These are phyloP conservation scores for Lachancea waltii DNA, from an alignment of 805 yeast genomes.

Conservation along the genomic window DNA sequence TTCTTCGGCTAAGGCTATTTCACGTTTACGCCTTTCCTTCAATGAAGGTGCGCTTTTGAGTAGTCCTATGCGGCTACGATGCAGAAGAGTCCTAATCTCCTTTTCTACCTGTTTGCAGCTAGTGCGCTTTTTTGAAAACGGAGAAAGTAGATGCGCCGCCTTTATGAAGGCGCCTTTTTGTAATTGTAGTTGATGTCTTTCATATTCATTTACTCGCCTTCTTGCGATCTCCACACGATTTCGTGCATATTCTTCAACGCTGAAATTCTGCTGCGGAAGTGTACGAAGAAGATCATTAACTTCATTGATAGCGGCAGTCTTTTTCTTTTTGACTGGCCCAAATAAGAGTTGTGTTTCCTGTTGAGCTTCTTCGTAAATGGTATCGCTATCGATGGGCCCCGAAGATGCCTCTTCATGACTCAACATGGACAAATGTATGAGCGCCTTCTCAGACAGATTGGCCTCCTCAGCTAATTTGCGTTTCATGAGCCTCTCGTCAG, in stretches of 20 bases:
- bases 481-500: slow-evolving; percentile 66
- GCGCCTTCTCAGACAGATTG: slow-evolving; percentile 68
- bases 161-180: slow-evolving; percentile 27
- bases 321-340: slow-evolving; percentile 5
- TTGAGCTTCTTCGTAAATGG: slow-evolving; percentile 8
- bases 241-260: slow-evolving; percentile 52
- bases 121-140: slow-evolving; percentile 4
- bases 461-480: slow-evolving; percentile 76
- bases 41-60: slow-evolving; percentile 7
- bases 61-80: slow-evolving; percentile 13
- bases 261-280: slow-evolving; percentile 34
- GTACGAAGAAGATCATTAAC: slow-evolving; percentile 12
- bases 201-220: slow-evolving; percentile 28
- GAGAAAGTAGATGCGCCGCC: slow-evolving; percentile 13
- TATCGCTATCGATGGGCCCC: slow-evolving; percentile 6
- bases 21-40: slow-evolving; percentile 18
- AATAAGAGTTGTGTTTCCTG: slow-evolving; percentile 6
- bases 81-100: slow-evolving; percentile 7
- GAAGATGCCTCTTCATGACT: slow-evolving; percentile 2
- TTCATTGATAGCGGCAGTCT: slow-evolving; percentile 6
- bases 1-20: slow-evolving; percentile 29
- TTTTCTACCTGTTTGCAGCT: slow-evolving; percentile 10
- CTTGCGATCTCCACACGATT: slow-evolving; percentile 38
- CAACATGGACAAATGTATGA: slow-evolving; percentile 32
- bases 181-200: slow-evolving; percentile 16